Evolutionary conservation across 352 stramenopile species (phyloP), one percentile per base, ranked within the genome.

Genomic region (Paralagenidium karlingii): DNA sequence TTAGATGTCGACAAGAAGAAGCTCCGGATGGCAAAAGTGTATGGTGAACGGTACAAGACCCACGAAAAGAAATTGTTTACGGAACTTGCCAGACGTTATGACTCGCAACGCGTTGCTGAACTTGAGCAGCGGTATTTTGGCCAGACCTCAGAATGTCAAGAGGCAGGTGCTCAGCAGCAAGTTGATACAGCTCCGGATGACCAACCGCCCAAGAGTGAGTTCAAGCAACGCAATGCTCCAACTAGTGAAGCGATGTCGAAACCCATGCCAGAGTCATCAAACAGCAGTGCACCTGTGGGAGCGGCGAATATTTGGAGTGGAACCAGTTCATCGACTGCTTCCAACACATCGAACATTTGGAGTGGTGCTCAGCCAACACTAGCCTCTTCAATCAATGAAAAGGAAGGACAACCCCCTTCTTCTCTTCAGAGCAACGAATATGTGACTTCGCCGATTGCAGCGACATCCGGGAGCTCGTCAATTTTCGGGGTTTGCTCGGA

Each of bases 251-350:
- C 19, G n/a, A 27, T 16, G 42, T 49, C 22, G 30, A 15, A n/a
- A 34, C 43, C 9, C 24, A 32, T 4, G 43, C 43, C 15, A 34
- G 43, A n/a, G n/a, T n/a, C n/a, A n/a, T n/a, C n/a, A n/a, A n/a
- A n/a, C n/a, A n/a, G n/a, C n/a, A n/a, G n/a, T n/a, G n/a, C n/a
- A n/a, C n/a, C n/a, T n/a, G n/a, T n/a, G n/a, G n/a, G n/a, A n/a
- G n/a, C 51, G 45, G 52, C 10, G 68, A 78, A n/a, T 89, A 79
- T 43, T 83, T 86, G 44, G 21, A 15, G 13, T 58, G 83, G 34
- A 82, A 82, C 20, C 68, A 86, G 53, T 86, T 89, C 34, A 38
- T 79, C 10, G 60, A 82, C 19, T 86, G 71, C 49, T 52, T 89
- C 5, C 45, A 60, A 19, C 55, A 51, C 26, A 83, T 86, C 62